Evolutionary conservation across 805 yeast genomes (phyloP).

Genomic region (Starmerella geochares): DNA sequence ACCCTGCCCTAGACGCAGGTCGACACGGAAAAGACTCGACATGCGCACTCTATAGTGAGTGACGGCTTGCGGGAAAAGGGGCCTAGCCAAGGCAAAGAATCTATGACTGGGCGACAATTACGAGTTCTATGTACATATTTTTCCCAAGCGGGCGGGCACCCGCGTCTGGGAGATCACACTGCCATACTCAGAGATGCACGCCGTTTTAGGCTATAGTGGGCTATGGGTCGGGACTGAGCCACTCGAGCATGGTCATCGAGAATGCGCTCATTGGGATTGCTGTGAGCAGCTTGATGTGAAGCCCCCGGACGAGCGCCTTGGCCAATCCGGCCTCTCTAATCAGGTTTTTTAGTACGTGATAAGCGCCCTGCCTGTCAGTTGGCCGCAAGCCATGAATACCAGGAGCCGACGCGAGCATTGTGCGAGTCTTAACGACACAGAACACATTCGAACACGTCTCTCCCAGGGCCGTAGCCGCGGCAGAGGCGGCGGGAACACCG

Average conservation of each 20-base stretch:
- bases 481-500: slow-evolving; percentile 28
- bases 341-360: slow-evolving; percentile 29
- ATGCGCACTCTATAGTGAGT: no score
- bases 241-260: slow-evolving; percentile 33
- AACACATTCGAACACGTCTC: slow-evolving; percentile 31
- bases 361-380: slow-evolving; percentile 29
- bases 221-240: slow-evolving; percentile 29
- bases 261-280: slow-evolving; percentile 33
- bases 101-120: no score
- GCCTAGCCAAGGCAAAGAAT: no score
- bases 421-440: slow-evolving; percentile 35
- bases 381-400: slow-evolving; percentile 32
- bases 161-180: no score
- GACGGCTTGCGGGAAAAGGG: no score
- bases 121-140: no score
- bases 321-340: slow-evolving; percentile 31
- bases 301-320: slow-evolving; percentile 31
- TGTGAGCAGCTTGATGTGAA: slow-evolving; percentile 31
- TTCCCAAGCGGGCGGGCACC: no score
- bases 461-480: slow-evolving; percentile 31
- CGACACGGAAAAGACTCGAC: no score
- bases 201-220: no score
- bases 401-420: slow-evolving; percentile 33
- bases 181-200: no score
- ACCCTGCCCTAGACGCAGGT: background rate